Evolutionary conservation across 2,329 filamentous ascomycete species (phyloP), one percentile per base, ranked within the genome.

Genomic region (Ascochyta rabiei): DNA sequence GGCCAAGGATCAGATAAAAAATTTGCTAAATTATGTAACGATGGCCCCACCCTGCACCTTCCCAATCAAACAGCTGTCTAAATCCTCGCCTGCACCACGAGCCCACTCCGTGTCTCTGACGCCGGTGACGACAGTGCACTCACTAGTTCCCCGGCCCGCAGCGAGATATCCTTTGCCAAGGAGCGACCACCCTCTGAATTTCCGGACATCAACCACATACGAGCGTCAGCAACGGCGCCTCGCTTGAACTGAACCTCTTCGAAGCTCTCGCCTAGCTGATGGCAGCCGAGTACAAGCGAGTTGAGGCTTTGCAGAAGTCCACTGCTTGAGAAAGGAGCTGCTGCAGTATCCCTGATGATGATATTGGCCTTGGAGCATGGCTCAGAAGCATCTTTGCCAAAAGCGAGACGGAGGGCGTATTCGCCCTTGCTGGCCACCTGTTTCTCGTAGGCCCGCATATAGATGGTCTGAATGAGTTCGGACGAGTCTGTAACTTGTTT

Each of bases 161-260:
- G 46, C 35, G 71, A 68, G 53, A 75, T 61, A 46, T 75, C 72
- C 59, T 71, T 74, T 43, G 71, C 69, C 59, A 75, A 60, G 54
- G 70, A 68, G 9, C 70, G 69, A 9, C 71, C 72, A 16, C 66
- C 69, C 10, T 71, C 68, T 1, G 68, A 69, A 42, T 67, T 63
- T 15, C 69, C 67, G 16, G 68, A 68, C 47, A 74, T 63, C 58
- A 74, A 59, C 66, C 70, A 75, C 58, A 73, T 62, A 35, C 61
- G 62, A 41, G 59, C 57, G 19, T 66, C 61, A 18, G 61, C 64
- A 34, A 72, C 70, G 9, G 62, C 62, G 13, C 67, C 68, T 16
- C 69, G 70, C 60, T 75, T 75, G 67, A 75, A 75, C 35, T 71
- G 70, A 48, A 75, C 69, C 56, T 75, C 72, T 47, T 75, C 66